These are phyloP conservation scores for Candida qinlingensis DNA, from an alignment of 805 yeast species.

Conservation along the genomic window DNA sequence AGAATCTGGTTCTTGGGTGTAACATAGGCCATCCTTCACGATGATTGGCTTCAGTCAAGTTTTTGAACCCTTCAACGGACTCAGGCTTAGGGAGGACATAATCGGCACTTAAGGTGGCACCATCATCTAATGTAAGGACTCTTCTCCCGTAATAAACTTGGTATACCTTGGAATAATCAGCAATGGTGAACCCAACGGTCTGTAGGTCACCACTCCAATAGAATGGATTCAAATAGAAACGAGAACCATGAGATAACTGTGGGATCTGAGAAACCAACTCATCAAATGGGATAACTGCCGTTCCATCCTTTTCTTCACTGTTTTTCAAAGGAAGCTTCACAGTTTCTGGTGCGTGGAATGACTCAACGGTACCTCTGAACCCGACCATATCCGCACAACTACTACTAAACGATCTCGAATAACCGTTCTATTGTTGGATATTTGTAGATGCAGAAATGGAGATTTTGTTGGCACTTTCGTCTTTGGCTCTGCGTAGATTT, in stretches of 20 bases:
- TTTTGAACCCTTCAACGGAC: constrained; percentile 25
- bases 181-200: constrained; percentile 60
- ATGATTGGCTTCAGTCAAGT: constrained; percentile 35
- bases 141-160: constrained; percentile 72
- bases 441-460: too few relatives aligned
- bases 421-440: background rate
- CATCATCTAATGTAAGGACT: constrained; percentile 51
- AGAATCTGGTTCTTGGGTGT: constrained; percentile 65
- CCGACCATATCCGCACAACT: constrained; percentile 23
- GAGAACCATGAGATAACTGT: constrained; percentile 40
- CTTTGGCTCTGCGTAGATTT: too few relatives aligned
- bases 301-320: constrained; percentile 9
- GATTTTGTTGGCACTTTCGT: too few relatives aligned
- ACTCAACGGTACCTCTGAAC: constrained; percentile 23
- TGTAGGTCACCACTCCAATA: constrained; percentile 72
- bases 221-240: constrained; percentile 55
- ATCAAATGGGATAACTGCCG: constrained; percentile 19
- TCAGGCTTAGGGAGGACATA: constrained; percentile 45
- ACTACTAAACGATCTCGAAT: background rate
- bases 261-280: constrained; percentile 30
- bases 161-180: constrained; percentile 45
- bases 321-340: constrained; percentile 23
- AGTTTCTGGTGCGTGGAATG: constrained; percentile 20
- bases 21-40: constrained; percentile 52
- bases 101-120: constrained; percentile 72